A percentile compares a stretch with the other conserved stretches of the same genome.
phyloP scores from a whole-genome alignment of 2,329 filamentous ascomycete genomes.

The Rhexocercosporidium sp. region DNA sequence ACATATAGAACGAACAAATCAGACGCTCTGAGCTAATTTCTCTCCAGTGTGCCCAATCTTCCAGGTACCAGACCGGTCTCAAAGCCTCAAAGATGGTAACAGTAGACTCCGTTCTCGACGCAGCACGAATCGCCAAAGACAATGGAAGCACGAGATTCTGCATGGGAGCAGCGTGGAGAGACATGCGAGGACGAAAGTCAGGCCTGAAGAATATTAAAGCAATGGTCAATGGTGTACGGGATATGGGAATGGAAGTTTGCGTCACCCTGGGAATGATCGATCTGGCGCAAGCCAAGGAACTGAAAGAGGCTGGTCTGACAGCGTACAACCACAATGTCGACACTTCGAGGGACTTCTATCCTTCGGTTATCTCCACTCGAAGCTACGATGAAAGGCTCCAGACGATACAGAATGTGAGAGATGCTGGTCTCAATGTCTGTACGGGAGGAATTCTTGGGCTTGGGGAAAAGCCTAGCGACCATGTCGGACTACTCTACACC shows the following conservation, averaged over 20 bases:
- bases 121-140: slow-evolving; percentile 76
- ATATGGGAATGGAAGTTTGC: slow-evolving; percentile 86
- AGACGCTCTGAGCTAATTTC: background rate
- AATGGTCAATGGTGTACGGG: slow-evolving; percentile 83
- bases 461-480: slow-evolving; percentile 79
- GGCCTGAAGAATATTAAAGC: slow-evolving; percentile 81
- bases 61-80: slow-evolving; percentile 77
- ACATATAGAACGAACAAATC: background rate
- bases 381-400: slow-evolving; percentile 85
- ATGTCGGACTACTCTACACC: slow-evolving; percentile 82
- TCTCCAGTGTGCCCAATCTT: slow-evolving; percentile 75
- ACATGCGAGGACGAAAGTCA: slow-evolving; percentile 90
- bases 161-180: slow-evolving; percentile 93
- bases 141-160: slow-evolving; percentile 92
- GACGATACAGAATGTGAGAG: slow-evolving; percentile 79
- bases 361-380: slow-evolving; percentile 82
- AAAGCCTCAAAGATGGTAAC: slow-evolving; percentile 79
- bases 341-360: slow-evolving; percentile 88
- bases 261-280: slow-evolving; percentile 97
- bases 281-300: slow-evolving; percentile 75
- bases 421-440: slow-evolving; percentile 89
- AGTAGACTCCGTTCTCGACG: slow-evolving; percentile 80
- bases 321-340: slow-evolving; percentile 97
- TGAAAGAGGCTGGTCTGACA: slow-evolving; percentile 83
- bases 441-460: slow-evolving; percentile 87